Evolutionary conservation across 2,329 filamentous ascomycete genomes (phyloP), one percentile per base, ranked within the genome.

Genomic region (Aphanocladium album): DNA sequence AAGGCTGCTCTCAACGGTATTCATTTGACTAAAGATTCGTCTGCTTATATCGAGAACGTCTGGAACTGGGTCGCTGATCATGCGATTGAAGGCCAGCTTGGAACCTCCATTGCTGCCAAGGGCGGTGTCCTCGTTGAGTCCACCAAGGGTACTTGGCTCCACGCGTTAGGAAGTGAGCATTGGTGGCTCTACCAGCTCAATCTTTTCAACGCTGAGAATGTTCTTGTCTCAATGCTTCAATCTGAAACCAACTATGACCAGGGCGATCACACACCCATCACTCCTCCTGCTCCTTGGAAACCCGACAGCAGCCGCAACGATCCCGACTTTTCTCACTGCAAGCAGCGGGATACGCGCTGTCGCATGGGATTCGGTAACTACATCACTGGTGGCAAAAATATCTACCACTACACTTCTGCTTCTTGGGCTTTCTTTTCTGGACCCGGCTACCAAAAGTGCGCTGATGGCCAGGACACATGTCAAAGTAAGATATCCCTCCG

Each of bases 121-220:
- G 30, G 30, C 9, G 30, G 30, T 30, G 30, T 30, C 9, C 30
- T 30, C 5, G 30, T 30, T 30, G 30, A 30, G 30, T 30, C 30
- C 5, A 30, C 30, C 30, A 30, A 30, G 30, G 30, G 30, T 19
- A 80, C 77, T 25, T 85, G 82, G 83, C 71, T 85, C 39, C 65
- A 68, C 47, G 69, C 65, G 2, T 50, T 69, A 51, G 79, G 83
- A 1, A 79, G 76, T 52, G 83, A 86, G 72, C 83, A 86, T 68
- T 80, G 78, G 71, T 79, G 79, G 69, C 70, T 85, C 51, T 86
- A 86, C 71, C 81, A 85, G 70, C 79, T 84, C 65, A 81, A 83
- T 63, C 69, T 84, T 57, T 72, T 76, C 49, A 71, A 73, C 33
- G 80, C 81, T 1, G 67, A 73, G 57, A 81, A 82, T 62, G 76